A percentile compares a stretch with the other conserved stretches of the same genome.
Conservation (phyloP, 2,329 filamentous ascomycete genomes). For the Xylariaceae sp. region DNA sequence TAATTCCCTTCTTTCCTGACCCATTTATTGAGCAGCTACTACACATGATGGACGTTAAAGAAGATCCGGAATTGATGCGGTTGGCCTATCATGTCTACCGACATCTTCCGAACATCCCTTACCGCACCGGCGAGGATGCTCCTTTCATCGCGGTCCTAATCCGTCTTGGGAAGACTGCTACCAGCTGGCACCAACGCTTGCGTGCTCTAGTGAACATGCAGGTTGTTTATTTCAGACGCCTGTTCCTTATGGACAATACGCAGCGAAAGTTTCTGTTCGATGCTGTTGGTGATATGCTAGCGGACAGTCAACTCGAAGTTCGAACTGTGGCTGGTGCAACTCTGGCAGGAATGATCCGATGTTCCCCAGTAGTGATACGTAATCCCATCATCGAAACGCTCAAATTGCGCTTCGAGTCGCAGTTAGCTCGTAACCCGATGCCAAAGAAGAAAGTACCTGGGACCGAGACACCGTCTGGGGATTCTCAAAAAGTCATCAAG, state of each 20-base stretch:
- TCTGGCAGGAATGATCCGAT: conserved; percentile 95
- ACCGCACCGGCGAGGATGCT: conserved; percentile 78
- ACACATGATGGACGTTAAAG: conserved; percentile 99
- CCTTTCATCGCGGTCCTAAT: conserved; percentile 83
- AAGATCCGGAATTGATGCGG: conserved; percentile 91
- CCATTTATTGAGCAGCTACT: conserved; percentile 88
- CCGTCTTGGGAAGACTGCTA: conserved; percentile 76
- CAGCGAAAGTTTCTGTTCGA: conserved; percentile 81
- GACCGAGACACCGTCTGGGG: conserved; percentile 66
- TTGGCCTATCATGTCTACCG: conserved; percentile 96
- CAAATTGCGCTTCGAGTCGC: conserved; percentile 72
- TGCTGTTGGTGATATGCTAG: conserved; percentile 93
- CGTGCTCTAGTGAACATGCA: conserved; percentile 97
- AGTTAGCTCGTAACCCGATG: conserved; percentile 79
- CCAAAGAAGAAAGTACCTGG: conserved; percentile 66
- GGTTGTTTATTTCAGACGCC: conserved; percentile 92
- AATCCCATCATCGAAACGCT: conserved; percentile 72
- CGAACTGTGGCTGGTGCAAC: conserved; percentile 89
- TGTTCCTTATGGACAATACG: conserved; percentile 75
- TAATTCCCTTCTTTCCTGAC: conserved; percentile 86
- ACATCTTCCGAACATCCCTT: conserved; percentile 91
- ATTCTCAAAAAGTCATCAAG: conserved; percentile 72
- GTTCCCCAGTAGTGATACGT: conserved; percentile 78
- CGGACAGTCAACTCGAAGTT: conserved; percentile 88
- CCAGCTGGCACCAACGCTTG: conserved; percentile 92